Base-by-base conservation (phyloP, 2,329 filamentous ascomycete species). In the Colletotrichum sidae region DNA sequence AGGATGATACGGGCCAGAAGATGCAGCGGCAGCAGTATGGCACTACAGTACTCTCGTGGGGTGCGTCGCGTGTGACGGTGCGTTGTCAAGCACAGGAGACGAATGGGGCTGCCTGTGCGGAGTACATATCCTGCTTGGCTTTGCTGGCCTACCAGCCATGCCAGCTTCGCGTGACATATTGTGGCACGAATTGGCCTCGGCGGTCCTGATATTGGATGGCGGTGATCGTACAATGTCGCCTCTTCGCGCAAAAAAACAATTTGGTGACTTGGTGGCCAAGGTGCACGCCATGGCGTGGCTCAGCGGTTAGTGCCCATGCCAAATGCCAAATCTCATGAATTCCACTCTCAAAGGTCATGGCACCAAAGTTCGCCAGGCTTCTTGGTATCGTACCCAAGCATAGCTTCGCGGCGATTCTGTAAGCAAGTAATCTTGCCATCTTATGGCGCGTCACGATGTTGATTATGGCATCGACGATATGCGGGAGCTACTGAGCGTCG, bases 81-180 rank as follows among this genome's bases (percentile, higher is more conserved):
- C 58, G 62, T 62, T 65, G 62, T 62, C 58, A 53, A 62, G 52
- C 62, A 62, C 37, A 65, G 46, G 33, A 51, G 46, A 62, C 52
- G 51, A 55, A 51, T 61, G 50, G 61, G 37, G 50, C 11, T n/a
- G 55, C 39, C 51, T 61, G 47, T 42, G 45, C 52, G 56, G 47
- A 52, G 39, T 56, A 42, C 37, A n/a, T 38, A 46, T 56, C 41
- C 56, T 44, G 35, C 39, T 53, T 35, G 46, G 56, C 34, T 56
- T 41, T 42, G 42, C 38, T 50, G 34, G 53, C 45, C 34, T 15
- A 34, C 49, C 51, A 38, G 60, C 53, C 47, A 13, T 17, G 17
- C 17, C 37, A 53, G 46, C 44, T 44, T 37, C 41, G 15, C 41
- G 17, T 46, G 55, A 42, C 37, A 15, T 42, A 38, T 38, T 34